phyloP scores from a whole-genome alignment of 78 protist genomes.

The Capsaspora owczarzaki region DNA sequence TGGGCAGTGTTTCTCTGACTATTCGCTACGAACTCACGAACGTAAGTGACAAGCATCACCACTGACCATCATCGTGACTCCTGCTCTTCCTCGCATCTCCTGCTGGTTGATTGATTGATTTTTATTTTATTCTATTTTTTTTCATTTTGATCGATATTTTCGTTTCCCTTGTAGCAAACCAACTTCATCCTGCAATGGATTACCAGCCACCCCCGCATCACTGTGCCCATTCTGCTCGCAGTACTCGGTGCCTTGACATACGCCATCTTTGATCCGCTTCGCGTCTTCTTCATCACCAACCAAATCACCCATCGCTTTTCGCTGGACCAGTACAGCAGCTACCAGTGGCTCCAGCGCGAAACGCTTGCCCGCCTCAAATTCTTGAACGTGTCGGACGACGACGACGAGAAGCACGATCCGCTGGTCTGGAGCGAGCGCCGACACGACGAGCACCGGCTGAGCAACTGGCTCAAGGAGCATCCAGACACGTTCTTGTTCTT shows the following conservation, averaged over 20 bases:
- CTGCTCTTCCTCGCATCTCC: no score
- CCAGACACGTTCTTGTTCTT: neutral
- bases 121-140: no score
- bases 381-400: neutral
- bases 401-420: no score
- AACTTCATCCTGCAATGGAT: neutral
- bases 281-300: neutral
- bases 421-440: neutral
- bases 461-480: neutral
- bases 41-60: no score
- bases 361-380: neutral
- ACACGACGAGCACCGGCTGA: neutral
- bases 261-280: neutral
- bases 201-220: neutral
- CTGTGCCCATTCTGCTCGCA: neutral
- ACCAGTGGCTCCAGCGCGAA: neutral
- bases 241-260: neutral
- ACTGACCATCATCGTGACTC: no score
- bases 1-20: no score
- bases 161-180: neutral
- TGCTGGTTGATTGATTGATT: no score
- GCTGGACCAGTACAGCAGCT: neutral
- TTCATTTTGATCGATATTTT: no score
- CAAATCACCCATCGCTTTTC: neutral
- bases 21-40: no score